Conservation (phyloP, 768 basidiomycete species). For the Dioszegia hungarica region DNA sequence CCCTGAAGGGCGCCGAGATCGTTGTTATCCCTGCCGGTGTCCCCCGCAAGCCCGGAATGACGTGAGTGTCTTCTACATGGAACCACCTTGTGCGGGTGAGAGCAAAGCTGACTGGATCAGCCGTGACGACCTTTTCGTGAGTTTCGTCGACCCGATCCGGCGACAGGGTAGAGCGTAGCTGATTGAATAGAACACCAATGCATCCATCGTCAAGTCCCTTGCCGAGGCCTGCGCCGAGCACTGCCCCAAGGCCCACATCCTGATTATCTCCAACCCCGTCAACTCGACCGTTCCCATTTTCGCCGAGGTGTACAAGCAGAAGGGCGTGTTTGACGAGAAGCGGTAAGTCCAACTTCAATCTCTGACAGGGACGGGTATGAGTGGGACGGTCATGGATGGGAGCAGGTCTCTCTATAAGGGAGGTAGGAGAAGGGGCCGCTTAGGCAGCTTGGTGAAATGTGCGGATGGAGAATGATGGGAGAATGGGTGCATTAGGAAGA, state of each 20-base stretch:
- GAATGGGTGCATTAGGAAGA: no score
- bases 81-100: no score
- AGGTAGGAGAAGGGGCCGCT: no score
- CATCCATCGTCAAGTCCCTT: slow-evolving; percentile 89
- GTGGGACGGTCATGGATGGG: no score
- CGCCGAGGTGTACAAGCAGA: slow-evolving; percentile 89
- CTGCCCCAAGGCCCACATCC: slow-evolving; percentile 83
- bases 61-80: no score
- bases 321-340: slow-evolving; percentile 85
- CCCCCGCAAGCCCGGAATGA: slow-evolving; percentile 67
- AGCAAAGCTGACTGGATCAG: slow-evolving; percentile 10
- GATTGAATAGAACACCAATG: slow-evolving; percentile 74
- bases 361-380: no score
- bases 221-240: slow-evolving; percentile 79
- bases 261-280: slow-evolving; percentile 98
- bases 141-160: slow-evolving; percentile 11
- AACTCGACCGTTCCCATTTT: slow-evolving; percentile 99
- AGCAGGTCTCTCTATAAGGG: no score
- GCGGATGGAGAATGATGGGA: no score
- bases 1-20: slow-evolving; percentile 76
- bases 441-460: no score
- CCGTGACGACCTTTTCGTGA: slow-evolving; percentile 57
- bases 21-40: slow-evolving; percentile 96
- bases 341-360: slow-evolving; percentile 54
- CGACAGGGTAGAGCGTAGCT: background rate